phyloP scores from a whole-genome alignment of 1,139 yeast genomes.

The Eremothecium sinecaudum region DNA sequence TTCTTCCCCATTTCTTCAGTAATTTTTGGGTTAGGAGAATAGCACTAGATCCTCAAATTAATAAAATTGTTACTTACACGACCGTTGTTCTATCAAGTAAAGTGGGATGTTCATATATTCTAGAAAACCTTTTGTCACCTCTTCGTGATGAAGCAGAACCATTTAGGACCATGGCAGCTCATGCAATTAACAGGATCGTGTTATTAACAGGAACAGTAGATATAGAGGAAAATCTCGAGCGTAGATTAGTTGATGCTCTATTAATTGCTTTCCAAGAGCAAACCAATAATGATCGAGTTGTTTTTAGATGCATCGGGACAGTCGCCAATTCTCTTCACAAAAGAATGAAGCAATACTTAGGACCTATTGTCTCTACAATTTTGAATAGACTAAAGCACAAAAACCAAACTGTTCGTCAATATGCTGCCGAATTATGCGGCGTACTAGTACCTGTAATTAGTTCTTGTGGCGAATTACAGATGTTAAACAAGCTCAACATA shows the following conservation, averaged over 20 bases:
- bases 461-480: conserved; percentile 53
- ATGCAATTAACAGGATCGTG: conserved; percentile 48
- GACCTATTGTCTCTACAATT: conserved; percentile 64
- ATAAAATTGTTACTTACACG: conserved; percentile 61
- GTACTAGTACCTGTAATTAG: conserved; percentile 60
- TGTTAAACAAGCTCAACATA: conserved; percentile 59
- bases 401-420: conserved; percentile 66
- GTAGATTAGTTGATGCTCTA: conserved; percentile 68
- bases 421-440: conserved; percentile 72
- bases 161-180: conserved; percentile 69
- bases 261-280: conserved; percentile 83
- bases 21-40: conserved; percentile 71
- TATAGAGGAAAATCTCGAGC: conserved; percentile 50
- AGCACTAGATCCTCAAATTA: conserved; percentile 48
- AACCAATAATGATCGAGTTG: conserved; percentile 41
- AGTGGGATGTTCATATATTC: conserved; percentile 54
- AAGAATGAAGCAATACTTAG: conserved; percentile 63
- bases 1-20: conserved; percentile 56
- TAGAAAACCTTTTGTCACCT: conserved; percentile 48
- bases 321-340: conserved; percentile 59
- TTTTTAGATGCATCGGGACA: conserved; percentile 58
- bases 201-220: conserved; percentile 40
- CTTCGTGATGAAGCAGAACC: conserved; percentile 80
- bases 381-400: conserved; percentile 69
- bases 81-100: conserved; percentile 58